A percentile compares a stretch with the other conserved stretches of the same genome.
Evolutionary conservation across 2,329 filamentous ascomycete genomes (phyloP).

Genomic region (Penicillium sp.): DNA sequence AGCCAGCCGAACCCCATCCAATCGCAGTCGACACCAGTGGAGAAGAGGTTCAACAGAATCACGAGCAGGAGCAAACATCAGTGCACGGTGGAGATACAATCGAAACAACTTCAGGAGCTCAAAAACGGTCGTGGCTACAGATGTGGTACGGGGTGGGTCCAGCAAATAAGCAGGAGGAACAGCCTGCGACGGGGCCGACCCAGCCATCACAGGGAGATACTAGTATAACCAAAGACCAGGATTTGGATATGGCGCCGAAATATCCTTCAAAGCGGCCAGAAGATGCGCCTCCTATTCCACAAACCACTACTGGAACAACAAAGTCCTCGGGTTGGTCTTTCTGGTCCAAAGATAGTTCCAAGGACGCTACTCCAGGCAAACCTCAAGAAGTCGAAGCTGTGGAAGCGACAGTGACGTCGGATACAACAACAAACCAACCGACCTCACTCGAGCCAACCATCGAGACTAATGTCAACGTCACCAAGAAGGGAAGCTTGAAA

Average conservation of each 20-base stretch:
- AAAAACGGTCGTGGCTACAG: conserved; percentile 53
- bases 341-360: conserved; percentile 47
- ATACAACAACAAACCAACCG: conserved; percentile 27
- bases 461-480: conserved; percentile 35
- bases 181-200: conserved; percentile 26
- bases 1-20: conserved; percentile 19
- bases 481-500: conserved; percentile 39
- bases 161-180: conserved; percentile 34
- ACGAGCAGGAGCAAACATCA: conserved; percentile 19
- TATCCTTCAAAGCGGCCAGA: conserved; percentile 28
- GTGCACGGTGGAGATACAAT: conserved; percentile 10
- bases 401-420: conserved; percentile 32
- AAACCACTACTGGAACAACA: conserved; percentile 30
- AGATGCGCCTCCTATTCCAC: conserved; percentile 31
- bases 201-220: conserved; percentile 19
- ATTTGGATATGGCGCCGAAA: conserved; percentile 29
- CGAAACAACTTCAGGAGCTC: conserved; percentile 28
- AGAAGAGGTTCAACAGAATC: conserved; percentile 20
- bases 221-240: conserved; percentile 16
- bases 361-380: conserved; percentile 32
- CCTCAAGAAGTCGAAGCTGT: conserved; percentile 36
- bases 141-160: conserved; percentile 48
- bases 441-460: conserved; percentile 26
- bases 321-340: conserved; percentile 50
- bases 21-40: conserved; percentile 18